A percentile compares a stretch with the other conserved stretches of the same genome.
phyloP scores from a whole-genome alignment of 2,329 filamentous ascomycete species.

The Hirsutella minnesotensis region DNA sequence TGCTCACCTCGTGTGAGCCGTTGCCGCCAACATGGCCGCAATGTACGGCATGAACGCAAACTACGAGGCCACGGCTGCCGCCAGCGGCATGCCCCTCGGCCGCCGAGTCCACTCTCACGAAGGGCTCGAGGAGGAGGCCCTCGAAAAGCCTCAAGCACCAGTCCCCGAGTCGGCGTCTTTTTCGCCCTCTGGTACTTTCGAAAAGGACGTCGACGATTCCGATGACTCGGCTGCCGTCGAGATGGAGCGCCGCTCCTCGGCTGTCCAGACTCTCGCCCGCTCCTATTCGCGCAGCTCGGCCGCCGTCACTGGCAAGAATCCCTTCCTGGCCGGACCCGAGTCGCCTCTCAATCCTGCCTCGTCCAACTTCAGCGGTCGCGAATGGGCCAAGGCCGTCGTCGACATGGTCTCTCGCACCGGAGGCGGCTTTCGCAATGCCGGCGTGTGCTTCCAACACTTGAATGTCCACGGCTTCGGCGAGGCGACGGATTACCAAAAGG shows the following conservation, averaged over 20 bases:
- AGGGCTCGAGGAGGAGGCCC: constrained; percentile 10
- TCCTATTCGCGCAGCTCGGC: constrained; percentile 39
- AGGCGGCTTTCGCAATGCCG: constrained; percentile 45
- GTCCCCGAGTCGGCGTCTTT: constrained; percentile 3
- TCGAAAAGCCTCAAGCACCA: constrained; percentile 2
- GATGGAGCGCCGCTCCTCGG: constrained; percentile 36
- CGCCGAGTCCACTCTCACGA: constrained; percentile 12
- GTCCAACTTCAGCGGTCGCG: constrained; percentile 38
- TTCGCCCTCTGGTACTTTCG: constrained; percentile 15
- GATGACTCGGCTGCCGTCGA: constrained; percentile 18
- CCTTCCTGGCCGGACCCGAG: constrained; percentile 35
- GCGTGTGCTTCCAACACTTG: constrained; percentile 55
- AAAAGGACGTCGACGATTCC: constrained; percentile 17
- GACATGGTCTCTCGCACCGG: constrained; percentile 39
- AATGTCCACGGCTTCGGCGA: constrained; percentile 57
- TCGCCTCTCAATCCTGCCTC: constrained; percentile 43
- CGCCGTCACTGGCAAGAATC: constrained; percentile 23
- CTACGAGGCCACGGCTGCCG: constrained; percentile 36
- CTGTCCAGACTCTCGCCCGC: constrained; percentile 44
- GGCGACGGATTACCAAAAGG: constrained; percentile 59
- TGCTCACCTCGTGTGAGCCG: constrained; percentile 1
- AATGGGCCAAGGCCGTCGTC: constrained; percentile 50
- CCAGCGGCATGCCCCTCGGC: constrained; percentile 23
- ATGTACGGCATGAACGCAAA: constrained; percentile 22
- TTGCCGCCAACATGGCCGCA: constrained; percentile 5